Conservation (phyloP, 352 stramenopile species). For the Phytophthora ramorum region DNA sequence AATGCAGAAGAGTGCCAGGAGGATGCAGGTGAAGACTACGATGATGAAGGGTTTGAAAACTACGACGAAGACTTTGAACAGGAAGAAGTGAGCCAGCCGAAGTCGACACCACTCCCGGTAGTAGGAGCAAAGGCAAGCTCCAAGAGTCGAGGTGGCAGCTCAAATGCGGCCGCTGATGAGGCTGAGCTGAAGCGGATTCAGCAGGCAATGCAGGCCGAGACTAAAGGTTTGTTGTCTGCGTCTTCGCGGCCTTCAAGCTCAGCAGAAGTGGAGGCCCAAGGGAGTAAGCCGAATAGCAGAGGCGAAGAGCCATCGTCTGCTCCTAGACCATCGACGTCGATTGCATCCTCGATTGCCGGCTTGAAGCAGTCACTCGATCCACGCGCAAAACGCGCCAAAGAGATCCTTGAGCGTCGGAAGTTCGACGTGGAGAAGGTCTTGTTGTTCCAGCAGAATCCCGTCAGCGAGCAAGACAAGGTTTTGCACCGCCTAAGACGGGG, state of each 20-base stretch:
- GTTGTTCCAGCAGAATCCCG: conserved; percentile 63
- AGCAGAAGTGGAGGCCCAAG: conserved; percentile 9
- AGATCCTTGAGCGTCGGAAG: conserved; percentile 66
- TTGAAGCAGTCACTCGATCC: conserved; percentile 79
- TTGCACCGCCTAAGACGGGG: conserved; percentile 58
- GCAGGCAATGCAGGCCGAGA: conserved; percentile 68
- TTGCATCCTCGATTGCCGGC: conserved; percentile 72
- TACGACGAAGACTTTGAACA: conserved; percentile 69
- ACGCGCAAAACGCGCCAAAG: conserved; percentile 60
- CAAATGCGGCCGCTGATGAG: conserved; percentile 17
- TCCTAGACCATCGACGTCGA: conserved; percentile 33
- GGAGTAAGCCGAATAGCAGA: conserved; percentile 11
- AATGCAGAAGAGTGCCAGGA: conserved; percentile 80
- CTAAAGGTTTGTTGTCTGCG: conserved; percentile 46
- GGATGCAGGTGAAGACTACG: conserved; percentile 63
- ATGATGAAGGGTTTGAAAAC: conserved; percentile 75
- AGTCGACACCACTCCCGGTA: conserved; percentile 27
- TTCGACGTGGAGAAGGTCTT: conserved; percentile 77
- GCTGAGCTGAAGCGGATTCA: conserved; percentile 66
- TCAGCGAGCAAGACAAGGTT: conserved; percentile 68
- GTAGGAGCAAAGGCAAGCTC: conserved; percentile 21
- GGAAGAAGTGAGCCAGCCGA: conserved; percentile 37
- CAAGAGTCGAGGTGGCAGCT: conserved; percentile 26
- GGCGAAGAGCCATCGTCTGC: conserved; percentile 8
- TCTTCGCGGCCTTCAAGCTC: conserved; percentile 40